Percentiles rank a stretch among this genome's conserved stretches.
These are phyloP conservation scores for Linum usitatissimum DNA, from an alignment of 345 rosid species.

Conservation along the genomic window DNA sequence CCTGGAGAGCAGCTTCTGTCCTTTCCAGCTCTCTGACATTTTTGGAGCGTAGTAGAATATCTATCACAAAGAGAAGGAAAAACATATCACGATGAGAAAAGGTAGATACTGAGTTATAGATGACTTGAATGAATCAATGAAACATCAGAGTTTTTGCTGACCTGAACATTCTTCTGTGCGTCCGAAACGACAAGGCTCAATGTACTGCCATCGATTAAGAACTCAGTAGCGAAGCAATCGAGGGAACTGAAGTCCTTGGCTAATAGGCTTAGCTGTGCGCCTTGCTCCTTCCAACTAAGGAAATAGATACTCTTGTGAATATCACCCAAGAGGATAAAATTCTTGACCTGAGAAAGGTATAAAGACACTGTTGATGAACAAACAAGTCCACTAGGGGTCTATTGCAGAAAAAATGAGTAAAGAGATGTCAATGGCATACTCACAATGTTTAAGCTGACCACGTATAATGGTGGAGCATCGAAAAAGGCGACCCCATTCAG, in stretches of 20 bases:
- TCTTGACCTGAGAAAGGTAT: constrained; percentile 59
- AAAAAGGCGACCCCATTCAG: constrained; percentile 82
- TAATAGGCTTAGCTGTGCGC: constrained; percentile 81
- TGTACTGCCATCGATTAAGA: constrained; percentile 93
- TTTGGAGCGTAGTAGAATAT: constrained; percentile 91
- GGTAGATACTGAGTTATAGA: background rate
- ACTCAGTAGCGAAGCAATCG: constrained; percentile 90
- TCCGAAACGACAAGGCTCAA: constrained; percentile 89
- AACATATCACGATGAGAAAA: background rate
- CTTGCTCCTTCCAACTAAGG: constrained; percentile 97
- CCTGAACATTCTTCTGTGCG: constrained; percentile 93
- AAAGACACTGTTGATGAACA: background rate
- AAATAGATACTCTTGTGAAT: constrained; percentile 89
- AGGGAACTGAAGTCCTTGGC: constrained; percentile 94
- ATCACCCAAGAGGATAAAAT: constrained; percentile 85
- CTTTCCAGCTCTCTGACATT: constrained; percentile 97
- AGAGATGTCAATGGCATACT: constrained; percentile 22
- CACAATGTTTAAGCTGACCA: constrained; percentile 93
- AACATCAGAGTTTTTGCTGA: constrained; percentile 15
- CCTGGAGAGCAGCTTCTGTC: constrained; percentile 91
- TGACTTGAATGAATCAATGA: background rate
- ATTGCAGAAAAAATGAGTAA: background rate
- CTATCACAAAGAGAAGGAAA: constrained; percentile 22
- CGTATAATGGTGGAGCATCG: constrained; percentile 91
- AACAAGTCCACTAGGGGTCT: background rate